A percentile compares a stretch with the other conserved stretches of the same genome.
Conservation (phyloP, 1,284 basidiomycete genomes). For the Melampsora americana region DNA sequence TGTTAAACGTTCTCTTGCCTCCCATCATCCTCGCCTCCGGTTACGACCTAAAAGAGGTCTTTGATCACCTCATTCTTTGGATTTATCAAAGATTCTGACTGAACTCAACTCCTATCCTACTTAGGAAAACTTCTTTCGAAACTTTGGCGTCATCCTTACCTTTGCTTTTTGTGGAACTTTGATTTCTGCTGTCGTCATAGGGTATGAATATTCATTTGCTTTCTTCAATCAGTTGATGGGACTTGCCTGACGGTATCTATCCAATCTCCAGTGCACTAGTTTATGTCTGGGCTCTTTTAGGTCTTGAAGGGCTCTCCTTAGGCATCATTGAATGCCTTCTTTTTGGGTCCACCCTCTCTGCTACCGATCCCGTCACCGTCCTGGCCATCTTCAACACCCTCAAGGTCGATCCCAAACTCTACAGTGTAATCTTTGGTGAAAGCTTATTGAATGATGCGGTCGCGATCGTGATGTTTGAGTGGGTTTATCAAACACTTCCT, state of each 20-base stretch:
- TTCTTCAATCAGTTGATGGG: constrained; percentile 6
- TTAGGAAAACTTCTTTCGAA: constrained; percentile 90
- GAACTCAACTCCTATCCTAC: neutral
- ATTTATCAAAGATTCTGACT: constrained; percentile 11
- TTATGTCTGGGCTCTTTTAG: constrained; percentile 89
- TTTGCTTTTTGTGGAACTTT: constrained; percentile 97
- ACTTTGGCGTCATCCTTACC: constrained; percentile 67
- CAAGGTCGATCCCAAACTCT: constrained; percentile 97
- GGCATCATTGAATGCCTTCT: constrained; percentile 86
- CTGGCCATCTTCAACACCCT: constrained; percentile 98
- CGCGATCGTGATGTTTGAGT: constrained; percentile 99
- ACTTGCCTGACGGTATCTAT: constrained; percentile 53
- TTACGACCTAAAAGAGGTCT: constrained; percentile 90
- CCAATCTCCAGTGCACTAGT: constrained; percentile 70
- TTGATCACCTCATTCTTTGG: constrained; percentile 45
- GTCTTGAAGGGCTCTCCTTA: constrained; percentile 76
- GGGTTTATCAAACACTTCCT: constrained; percentile 57
- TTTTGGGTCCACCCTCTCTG: constrained; percentile 92
- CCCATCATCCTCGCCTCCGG: constrained; percentile 98
- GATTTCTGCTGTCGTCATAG: constrained; percentile 91
- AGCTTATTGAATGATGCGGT: constrained; percentile 97
- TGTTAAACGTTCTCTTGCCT: constrained; percentile 94
- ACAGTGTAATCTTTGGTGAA: constrained; percentile 97
- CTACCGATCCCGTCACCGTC: constrained; percentile 97
- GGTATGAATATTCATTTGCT: constrained; percentile 61